Conservation (phyloP, 345 rosid genomes). For the Rubroshorea leprosula region DNA sequence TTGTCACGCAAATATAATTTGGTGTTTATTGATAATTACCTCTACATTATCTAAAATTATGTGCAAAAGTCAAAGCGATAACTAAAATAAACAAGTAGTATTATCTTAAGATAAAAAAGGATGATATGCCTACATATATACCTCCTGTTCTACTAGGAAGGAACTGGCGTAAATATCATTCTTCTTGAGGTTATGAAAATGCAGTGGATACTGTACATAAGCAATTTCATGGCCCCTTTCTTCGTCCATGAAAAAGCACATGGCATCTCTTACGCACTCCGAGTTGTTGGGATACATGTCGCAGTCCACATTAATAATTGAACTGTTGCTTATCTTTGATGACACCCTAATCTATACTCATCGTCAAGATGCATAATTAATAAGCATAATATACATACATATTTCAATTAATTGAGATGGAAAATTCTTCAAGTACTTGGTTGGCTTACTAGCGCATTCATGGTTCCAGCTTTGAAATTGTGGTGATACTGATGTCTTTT, state of each 20-base stretch:
- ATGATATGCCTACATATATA: conserved; percentile 13
- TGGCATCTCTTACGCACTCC: conserved; percentile 22
- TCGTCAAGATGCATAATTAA: neutral
- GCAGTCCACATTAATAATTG: conserved; percentile 37
- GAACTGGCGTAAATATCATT: conserved; percentile 28
- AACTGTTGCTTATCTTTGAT: conserved; percentile 32
- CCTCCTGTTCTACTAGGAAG: neutral
- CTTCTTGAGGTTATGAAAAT: conserved; percentile 25
- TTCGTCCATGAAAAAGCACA: conserved; percentile 47
- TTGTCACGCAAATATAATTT: too few relatives aligned
- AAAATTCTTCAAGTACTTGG: conserved; percentile 15
- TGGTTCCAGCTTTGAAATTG: conserved; percentile 50
- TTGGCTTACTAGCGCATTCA: conserved; percentile 37
- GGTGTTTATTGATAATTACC: too few relatives aligned
- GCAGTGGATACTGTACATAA: conserved; percentile 37
- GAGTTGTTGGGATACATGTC: conserved; percentile 42
- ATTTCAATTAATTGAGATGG: neutral
- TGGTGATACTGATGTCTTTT: conserved; percentile 36
- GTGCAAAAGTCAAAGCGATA: too few relatives aligned
- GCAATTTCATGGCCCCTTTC: conserved; percentile 24
- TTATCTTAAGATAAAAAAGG: too few relatives aligned
- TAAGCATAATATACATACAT: neutral
- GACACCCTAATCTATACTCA: conserved; percentile 34
- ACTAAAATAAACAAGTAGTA: too few relatives aligned
- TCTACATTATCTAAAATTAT: too few relatives aligned